A percentile compares a stretch with the other conserved stretches of the same genome.
Evolutionary conservation across 2,329 filamentous ascomycete genomes (phyloP).

Genomic region (Ambrosiella beaveri): DNA sequence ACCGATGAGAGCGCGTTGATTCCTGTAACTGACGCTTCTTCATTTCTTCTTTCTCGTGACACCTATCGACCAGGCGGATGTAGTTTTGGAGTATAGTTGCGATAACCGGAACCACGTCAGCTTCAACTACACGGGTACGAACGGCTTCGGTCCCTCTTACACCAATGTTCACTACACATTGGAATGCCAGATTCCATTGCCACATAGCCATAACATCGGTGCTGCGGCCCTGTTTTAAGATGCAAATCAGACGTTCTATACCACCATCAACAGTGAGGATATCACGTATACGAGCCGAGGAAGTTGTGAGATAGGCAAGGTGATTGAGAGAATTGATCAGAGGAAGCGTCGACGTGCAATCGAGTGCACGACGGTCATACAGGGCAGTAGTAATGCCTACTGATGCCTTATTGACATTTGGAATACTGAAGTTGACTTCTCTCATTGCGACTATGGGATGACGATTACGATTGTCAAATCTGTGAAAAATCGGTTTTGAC

Average conservation of each 20-base stretch:
- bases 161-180: constrained; percentile 97
- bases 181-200: constrained; percentile 99
- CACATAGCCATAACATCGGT: constrained; percentile 99
- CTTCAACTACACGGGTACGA: constrained; percentile 86
- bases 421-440: constrained; percentile 99
- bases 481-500: too few relatives aligned
- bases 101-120: constrained; percentile 97
- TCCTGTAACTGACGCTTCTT: constrained; percentile 30
- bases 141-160: constrained; percentile 90
- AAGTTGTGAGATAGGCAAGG: constrained; percentile 93
- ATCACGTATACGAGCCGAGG: constrained; percentile 89
- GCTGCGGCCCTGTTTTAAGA: constrained; percentile 90
- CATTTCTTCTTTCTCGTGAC: constrained; percentile 51
- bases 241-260: constrained; percentile 89
- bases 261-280: constrained; percentile 98
- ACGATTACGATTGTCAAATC: background rate
- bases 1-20: constrained; percentile 23
- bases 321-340: constrained; percentile 99
- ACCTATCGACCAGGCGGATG: constrained; percentile 87
- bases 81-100: constrained; percentile 97
- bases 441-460: constrained; percentile 51
- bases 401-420: constrained; percentile 97
- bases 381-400: constrained; percentile 96
- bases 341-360: constrained; percentile 93
- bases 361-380: constrained; percentile 90